Conservation (phyloP, 495 filamentous ascomycete genomes). For the Lophium mytilinum region DNA sequence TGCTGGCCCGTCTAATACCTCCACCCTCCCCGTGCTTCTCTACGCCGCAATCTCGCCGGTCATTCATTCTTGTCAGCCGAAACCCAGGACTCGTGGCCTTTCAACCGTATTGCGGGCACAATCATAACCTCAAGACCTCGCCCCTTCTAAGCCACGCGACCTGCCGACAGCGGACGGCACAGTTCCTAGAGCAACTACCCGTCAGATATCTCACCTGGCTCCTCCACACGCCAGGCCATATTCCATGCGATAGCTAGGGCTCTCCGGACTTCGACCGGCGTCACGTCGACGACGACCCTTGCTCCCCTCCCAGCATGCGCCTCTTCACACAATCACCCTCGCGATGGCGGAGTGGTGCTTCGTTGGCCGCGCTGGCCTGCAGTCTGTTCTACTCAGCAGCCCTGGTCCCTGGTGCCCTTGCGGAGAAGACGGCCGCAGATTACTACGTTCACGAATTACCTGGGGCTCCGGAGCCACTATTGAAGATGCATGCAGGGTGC, state of each 20-base stretch:
- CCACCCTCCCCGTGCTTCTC: not conserved
- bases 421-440: slow-evolving; percentile 63
- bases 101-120: not conserved
- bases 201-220: no score
- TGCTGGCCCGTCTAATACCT: not conserved
- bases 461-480: slow-evolving; percentile 69
- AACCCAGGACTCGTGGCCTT: slow-evolving; percentile 14
- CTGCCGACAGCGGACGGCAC: not conserved
- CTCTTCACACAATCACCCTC: slow-evolving; percentile 9
- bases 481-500: slow-evolving; percentile 98
- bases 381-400: slow-evolving; percentile 14
- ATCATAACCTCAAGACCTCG: not conserved
- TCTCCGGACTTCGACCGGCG: slow-evolving; percentile 1
- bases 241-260: slow-evolving; percentile 23
- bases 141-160: not conserved
- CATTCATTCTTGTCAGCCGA: slow-evolving; percentile 1
- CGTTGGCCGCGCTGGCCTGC: slow-evolving; percentile 8
- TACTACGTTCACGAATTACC: slow-evolving; percentile 83
- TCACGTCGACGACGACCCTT: not conserved
- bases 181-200: not conserved
- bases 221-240: no score
- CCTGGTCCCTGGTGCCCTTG: slow-evolving; percentile 20
- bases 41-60: not conserved
- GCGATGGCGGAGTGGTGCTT: slow-evolving; percentile 16
- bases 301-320: not conserved